Conservation (phyloP, 352 stramenopile genomes). For the Thalassiosira pacifica region DNA sequence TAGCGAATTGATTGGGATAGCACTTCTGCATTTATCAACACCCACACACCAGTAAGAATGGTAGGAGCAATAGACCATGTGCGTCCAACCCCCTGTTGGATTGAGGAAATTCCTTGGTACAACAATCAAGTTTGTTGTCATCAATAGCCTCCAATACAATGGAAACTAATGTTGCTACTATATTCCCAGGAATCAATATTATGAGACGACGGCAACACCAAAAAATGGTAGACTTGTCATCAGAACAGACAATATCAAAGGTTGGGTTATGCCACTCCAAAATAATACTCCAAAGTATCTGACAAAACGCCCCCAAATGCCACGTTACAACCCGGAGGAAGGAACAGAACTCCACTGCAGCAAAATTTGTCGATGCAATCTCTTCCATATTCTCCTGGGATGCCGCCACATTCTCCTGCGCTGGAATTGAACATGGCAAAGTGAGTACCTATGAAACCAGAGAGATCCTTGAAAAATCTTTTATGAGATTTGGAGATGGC, state of each 20-base stretch:
- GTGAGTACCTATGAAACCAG: too few species aligned
- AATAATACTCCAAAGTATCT: too few species aligned
- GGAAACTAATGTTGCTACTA: not conserved
- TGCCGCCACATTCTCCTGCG: not conserved
- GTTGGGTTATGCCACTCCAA: too few species aligned
- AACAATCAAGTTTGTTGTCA: not conserved
- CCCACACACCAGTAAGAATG: not conserved
- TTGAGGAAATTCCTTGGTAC: not conserved
- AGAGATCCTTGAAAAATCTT: too few species aligned
- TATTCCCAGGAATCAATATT: not conserved
- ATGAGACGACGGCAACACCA: not conserved
- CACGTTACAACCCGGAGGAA: not conserved
- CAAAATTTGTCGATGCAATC: not conserved
- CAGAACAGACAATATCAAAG: too few species aligned
- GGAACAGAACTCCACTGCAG: not conserved
- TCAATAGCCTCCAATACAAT: not conserved
- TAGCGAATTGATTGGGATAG: not conserved
- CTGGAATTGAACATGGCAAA: constrained; percentile 5
- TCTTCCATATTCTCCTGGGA: not conserved
- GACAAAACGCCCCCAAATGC: too few species aligned
- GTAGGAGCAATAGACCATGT: not conserved
- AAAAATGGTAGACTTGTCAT: too few species aligned
- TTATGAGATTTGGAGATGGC: too few species aligned
- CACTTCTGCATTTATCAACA: not conserved
- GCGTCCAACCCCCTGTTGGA: not conserved